phyloP scores from a whole-genome alignment of 2,329 filamentous ascomycete genomes.

The Hymenoscyphus fraxineus region DNA sequence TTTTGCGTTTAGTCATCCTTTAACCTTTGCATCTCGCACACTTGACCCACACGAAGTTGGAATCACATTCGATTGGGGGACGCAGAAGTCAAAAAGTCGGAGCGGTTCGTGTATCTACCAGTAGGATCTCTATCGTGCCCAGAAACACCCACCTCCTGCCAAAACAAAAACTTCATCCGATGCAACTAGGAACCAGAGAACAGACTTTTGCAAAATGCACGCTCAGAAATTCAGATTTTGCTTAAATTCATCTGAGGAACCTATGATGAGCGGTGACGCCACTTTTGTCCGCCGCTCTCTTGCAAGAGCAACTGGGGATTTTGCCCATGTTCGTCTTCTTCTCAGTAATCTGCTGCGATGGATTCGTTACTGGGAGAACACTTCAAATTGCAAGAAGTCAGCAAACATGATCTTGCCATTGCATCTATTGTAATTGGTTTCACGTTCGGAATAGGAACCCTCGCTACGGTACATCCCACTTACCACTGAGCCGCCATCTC shows the following conservation, averaged over 20 bases:
- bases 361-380: conserved; percentile 1
- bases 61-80: no score
- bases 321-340: background rate
- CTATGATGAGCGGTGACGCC: background rate
- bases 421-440: conserved; percentile 39
- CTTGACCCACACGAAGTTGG: no score
- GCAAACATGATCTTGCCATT: conserved; percentile 34
- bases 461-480: conserved; percentile 23
- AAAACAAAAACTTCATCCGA: background rate
- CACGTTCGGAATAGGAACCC: conserved; percentile 37
- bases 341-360: background rate
- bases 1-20: no score
- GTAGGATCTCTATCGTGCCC: no score
- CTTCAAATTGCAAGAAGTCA: conserved; percentile 9
- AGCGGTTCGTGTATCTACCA: no score
- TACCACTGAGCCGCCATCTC: background rate
- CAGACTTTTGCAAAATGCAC: background rate
- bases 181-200: background rate
- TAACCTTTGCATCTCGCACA: no score
- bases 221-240: background rate
- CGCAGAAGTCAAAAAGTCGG: no score
- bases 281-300: background rate
- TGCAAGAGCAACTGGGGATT: background rate
- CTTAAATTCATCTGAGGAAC: background rate
- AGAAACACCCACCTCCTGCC: no score